Base-by-base conservation (phyloP, 2,329 filamentous ascomycete species). In the Aspergillus sergii region DNA sequence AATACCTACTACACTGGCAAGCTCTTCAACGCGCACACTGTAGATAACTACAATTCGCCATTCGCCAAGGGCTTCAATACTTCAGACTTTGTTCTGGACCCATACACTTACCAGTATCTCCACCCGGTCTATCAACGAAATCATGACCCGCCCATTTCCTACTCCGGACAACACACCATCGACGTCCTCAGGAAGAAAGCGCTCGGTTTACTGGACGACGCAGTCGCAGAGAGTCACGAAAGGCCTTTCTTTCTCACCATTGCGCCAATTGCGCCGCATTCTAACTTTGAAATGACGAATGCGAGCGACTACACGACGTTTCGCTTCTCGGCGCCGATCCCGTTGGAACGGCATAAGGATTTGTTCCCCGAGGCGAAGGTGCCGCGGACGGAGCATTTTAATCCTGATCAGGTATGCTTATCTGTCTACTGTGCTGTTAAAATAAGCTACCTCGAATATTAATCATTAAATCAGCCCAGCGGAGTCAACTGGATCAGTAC, bases 231-330 rank as follows among this genome's bases (percentile, higher is more conserved):
- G 10, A 1, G 19, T 1, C n/a, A 45, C 0, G 72, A 78, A 0
- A 79, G 81, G 32, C 89, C 90, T 0, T 92, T 91, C 76, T 91
- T 91, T 70, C 72, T 92, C 1, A 84, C 82, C 0, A 79, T 90
- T 14, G 86, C 89, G 0, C 89, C 89, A 0, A 83, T 88, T 10
- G 88, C 85, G 0, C 89, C 90, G 1, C 90, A 92, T 67, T 81
- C 82, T 39, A 85, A 87, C 62, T 77, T 82, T 14, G 69, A 81
- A 60, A 30, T 28, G n/a, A 80, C 82, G 16, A 71, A 70, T 57
- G 64, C 61, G 12, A 66, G 61, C 23, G 56, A 71, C 9, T 64
- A 62, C 1, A 80, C 84, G 65, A 53, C 58, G 0, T 57, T 51
- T 26, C 48, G 46, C 43, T 60, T 63, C 23, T 79, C 80, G 10